phyloP scores from a whole-genome alignment of 495 filamentous ascomycete genomes.

The Podospora australis region DNA sequence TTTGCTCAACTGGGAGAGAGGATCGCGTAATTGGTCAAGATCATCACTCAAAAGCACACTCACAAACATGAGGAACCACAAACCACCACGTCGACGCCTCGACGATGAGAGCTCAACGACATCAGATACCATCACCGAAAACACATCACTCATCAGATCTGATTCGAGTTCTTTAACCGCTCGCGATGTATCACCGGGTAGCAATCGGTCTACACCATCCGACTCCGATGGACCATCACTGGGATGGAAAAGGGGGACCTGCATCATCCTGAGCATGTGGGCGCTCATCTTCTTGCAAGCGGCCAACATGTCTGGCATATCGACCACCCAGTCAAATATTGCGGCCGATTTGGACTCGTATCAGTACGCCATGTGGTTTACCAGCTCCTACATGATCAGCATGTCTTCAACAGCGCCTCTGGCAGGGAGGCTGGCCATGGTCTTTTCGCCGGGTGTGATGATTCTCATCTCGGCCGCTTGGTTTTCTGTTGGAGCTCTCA shows the following conservation, averaged over 20 bases:
- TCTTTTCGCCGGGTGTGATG: conserved; percentile 60
- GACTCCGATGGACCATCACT: conserved; percentile 7
- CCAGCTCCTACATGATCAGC: conserved; percentile 64
- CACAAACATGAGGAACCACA: background rate
- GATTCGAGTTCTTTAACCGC: conserved; percentile 21
- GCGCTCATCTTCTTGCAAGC: conserved; percentile 45
- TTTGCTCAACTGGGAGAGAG: too few relatives aligned
- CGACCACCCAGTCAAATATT: conserved; percentile 66
- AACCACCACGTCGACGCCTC: background rate
- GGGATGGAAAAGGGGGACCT: conserved; percentile 13
- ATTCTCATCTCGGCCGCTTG: conserved; percentile 49
- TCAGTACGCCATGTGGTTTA: conserved; percentile 67
- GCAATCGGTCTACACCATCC: background rate
- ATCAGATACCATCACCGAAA: conserved; percentile 21
- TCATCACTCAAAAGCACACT: background rate
- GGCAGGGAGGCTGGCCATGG: conserved; percentile 56
- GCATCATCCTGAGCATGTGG: conserved; percentile 38
- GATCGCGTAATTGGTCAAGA: too few relatives aligned
- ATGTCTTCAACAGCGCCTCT: conserved; percentile 61
- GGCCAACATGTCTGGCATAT: conserved; percentile 67
- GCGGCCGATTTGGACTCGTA: conserved; percentile 67
- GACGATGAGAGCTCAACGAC: conserved; percentile 16
- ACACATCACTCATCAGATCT: conserved; percentile 34
- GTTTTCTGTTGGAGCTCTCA: conserved; percentile 54
- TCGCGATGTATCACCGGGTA: conserved; percentile 10